Percentiles rank a stretch among this genome's conserved stretches.
phyloP scores from a whole-genome alignment of 2,329 filamentous ascomycete genomes.

The Harringtonia lauricola region DNA sequence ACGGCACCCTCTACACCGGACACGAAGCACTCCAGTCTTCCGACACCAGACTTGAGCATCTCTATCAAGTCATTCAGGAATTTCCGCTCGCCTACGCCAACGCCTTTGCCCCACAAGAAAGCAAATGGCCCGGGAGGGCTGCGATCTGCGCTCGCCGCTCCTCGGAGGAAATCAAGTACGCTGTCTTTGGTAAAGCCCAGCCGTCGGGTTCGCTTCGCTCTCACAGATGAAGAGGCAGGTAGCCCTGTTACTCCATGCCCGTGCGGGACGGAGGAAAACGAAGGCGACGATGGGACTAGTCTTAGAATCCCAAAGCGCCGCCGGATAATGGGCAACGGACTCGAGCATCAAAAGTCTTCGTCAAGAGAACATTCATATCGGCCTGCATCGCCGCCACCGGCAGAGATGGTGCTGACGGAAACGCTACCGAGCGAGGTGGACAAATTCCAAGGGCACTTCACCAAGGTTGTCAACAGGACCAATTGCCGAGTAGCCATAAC shows the following conservation, averaged over 20 bases:
- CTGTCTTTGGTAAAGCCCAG: neutral
- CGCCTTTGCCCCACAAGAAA: constrained; percentile 15
- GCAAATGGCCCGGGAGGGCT: neutral
- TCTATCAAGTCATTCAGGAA: constrained; percentile 40
- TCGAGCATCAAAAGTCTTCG: too few species aligned
- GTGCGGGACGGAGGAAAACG: constrained; percentile 4
- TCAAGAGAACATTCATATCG: constrained; percentile 5
- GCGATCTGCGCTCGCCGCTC: constrained; percentile 11
- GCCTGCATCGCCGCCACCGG: constrained; percentile 33
- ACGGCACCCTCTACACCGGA: constrained; percentile 17
- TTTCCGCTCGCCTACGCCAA: constrained; percentile 39
- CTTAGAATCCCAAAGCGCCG: too few species aligned
- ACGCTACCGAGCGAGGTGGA: constrained; percentile 24
- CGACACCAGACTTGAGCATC: constrained; percentile 35
- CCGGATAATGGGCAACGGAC: too few species aligned
- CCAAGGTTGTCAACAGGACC: constrained; percentile 7
- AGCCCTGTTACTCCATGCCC: neutral
- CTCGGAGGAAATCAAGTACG: neutral
- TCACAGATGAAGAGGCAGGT: neutral
- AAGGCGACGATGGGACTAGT: neutral
- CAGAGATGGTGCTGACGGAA: constrained; percentile 15
- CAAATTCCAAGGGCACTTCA: constrained; percentile 22
- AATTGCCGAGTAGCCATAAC: neutral
- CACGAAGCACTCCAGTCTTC: constrained; percentile 18
- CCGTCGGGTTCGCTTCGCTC: constrained; percentile 24